Evolutionary conservation across 768 basidiomycete genomes (phyloP).

Genomic region (Serendipita sp.): DNA sequence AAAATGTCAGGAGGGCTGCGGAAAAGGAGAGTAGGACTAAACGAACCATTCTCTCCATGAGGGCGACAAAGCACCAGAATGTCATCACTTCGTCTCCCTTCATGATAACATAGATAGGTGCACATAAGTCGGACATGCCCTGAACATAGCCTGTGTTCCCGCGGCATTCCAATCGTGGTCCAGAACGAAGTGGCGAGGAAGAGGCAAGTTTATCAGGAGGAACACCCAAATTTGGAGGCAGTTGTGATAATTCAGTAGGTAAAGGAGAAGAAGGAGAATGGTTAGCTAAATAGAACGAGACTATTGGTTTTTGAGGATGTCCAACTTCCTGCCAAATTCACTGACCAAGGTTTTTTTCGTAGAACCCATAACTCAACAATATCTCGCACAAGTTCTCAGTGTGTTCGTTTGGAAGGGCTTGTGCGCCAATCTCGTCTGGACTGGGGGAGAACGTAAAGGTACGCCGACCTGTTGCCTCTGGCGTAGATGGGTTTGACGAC

Average conservation of each 20-base stretch:
- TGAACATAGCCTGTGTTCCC: conserved; percentile 73
- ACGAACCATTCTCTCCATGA: conserved; percentile 90
- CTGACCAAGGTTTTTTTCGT: conserved; percentile 73
- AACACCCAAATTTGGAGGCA: not conserved
- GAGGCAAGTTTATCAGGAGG: not conserved
- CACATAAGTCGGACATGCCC: conserved; percentile 94
- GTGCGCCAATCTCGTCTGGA: conserved; percentile 59
- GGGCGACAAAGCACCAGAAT: conserved; percentile 91
- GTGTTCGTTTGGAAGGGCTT: conserved; percentile 80
- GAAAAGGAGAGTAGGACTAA: not conserved
- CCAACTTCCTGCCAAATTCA: conserved; percentile 9
- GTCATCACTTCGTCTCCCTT: conserved; percentile 76
- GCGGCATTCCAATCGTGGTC: not conserved
- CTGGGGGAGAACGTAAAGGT: conserved; percentile 64
- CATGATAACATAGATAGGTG: conserved; percentile 85
- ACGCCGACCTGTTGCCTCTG: conserved; percentile 27
- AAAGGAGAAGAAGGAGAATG: not conserved
- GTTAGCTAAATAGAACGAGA: not conserved
- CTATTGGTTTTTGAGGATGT: conserved; percentile 1
- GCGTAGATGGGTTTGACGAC: conserved; percentile 15
- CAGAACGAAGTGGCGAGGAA: not conserved
- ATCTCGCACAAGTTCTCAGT: conserved; percentile 76
- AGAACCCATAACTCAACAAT: conserved; percentile 80
- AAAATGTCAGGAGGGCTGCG: not conserved
- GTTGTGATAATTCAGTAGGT: not conserved